Percentiles rank a stretch among this genome's conserved stretches.
These are phyloP conservation scores for Trichoderma koningiopsis DNA, from an alignment of 2,329 filamentous ascomycete species.

Conservation along the genomic window DNA sequence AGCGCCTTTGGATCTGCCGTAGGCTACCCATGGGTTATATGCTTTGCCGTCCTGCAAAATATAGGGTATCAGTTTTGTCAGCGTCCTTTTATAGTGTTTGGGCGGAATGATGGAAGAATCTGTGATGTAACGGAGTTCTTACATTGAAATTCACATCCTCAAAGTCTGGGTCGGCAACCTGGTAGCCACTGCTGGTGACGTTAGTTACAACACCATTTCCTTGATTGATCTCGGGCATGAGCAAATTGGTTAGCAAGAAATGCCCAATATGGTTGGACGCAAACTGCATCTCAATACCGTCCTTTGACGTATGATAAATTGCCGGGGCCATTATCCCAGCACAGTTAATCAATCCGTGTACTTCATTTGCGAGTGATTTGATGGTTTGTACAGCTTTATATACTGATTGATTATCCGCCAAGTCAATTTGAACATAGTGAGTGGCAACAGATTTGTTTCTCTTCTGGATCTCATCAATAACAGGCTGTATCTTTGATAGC, in stretches of 20 bases:
- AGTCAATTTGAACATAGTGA: neutral
- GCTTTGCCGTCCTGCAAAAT: neutral
- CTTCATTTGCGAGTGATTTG: conserved; percentile 3
- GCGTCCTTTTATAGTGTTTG: too few relatives aligned
- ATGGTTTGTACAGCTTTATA: neutral
- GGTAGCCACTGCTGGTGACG: too few relatives aligned
- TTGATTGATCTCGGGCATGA: conserved; percentile 28
- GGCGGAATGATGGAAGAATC: too few relatives aligned
- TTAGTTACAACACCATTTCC: too few relatives aligned
- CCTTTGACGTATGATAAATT: neutral
- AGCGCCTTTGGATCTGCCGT: conserved; percentile 26
- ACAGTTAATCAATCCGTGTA: neutral
- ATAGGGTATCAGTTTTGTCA: too few relatives aligned
- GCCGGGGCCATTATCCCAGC: conserved; percentile 8
- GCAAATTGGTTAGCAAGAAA: conserved; percentile 3
- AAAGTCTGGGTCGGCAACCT: too few relatives aligned
- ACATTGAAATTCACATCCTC: too few relatives aligned
- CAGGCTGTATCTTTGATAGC: too few relatives aligned
- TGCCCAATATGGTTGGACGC: neutral
- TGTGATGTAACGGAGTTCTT: too few relatives aligned
- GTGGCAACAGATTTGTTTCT: neutral
- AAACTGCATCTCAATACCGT: conserved; percentile 8
- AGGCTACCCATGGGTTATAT: conserved; percentile 18
- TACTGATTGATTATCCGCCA: neutral
- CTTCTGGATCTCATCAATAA: too few relatives aligned